Evolutionary conservation across 371 early-diverging fungal species (phyloP).

Genomic region (Basidiobolus meristosporus): DNA sequence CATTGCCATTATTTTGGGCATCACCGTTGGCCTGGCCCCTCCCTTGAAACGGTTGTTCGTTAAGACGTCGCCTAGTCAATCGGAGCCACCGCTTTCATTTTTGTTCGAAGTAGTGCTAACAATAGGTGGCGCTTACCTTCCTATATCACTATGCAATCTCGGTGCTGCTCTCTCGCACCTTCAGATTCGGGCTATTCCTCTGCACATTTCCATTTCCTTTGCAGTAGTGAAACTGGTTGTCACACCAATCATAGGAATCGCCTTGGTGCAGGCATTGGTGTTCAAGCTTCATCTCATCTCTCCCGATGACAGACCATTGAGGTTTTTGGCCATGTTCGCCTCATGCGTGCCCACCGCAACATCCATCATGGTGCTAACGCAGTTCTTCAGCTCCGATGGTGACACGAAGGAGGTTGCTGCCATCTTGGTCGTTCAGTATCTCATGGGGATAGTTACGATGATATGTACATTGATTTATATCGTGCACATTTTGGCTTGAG

Average conservation of each 20-base stretch:
- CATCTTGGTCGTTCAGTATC: constrained; percentile 12
- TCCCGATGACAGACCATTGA: constrained; percentile 17
- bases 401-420: constrained; percentile 12
- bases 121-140: constrained; percentile 23
- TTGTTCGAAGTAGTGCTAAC: constrained; percentile 16
- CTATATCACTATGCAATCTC: constrained; percentile 21
- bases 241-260: constrained; percentile 20
- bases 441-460: constrained; percentile 3
- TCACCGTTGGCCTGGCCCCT: constrained; percentile 16
- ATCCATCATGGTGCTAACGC: constrained; percentile 12
- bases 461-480: not conserved
- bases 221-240: constrained; percentile 16
- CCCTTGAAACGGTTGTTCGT: constrained; percentile 16
- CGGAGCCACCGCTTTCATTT: constrained; percentile 21
- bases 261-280: constrained; percentile 5
- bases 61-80: not conserved
- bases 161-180: constrained; percentile 27
- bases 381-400: constrained; percentile 13
- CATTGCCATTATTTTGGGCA: constrained; percentile 15
- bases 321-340: constrained; percentile 26
- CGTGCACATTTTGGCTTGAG: too few species aligned
- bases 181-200: constrained; percentile 9
- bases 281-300: not conserved
- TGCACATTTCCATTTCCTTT: constrained; percentile 7
- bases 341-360: constrained; percentile 16